Evolutionary conservation across 805 yeast genomes (phyloP), one percentile per base, ranked within the genome.

Genomic region (Candida tallmaniae): DNA sequence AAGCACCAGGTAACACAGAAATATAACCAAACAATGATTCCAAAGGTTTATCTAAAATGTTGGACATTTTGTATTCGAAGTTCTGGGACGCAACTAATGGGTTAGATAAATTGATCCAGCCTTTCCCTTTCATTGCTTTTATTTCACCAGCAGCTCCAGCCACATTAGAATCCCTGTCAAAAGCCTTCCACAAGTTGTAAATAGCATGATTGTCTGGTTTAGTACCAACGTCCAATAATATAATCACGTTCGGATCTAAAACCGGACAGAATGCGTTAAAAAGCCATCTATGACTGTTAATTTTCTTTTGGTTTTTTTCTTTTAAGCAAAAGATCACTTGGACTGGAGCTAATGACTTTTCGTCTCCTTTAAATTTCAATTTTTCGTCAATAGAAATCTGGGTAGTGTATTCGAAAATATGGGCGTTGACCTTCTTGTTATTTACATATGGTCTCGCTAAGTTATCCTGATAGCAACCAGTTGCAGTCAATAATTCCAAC

Each of bases 101-200:
- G 57, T 90, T 90, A 15, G 85, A 56, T 41, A 93, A 65, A 44
- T 89, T 86, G 16, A 64, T 50, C 75, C 97, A 87, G 19, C 79
- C 83, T 48, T 79, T 83, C 28, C 98, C 99, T 50, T 87, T 88
- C 85, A 90, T 82, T 0, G 97, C 87, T 42, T 83, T 83, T 53
- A 93, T 89, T 58, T 93, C 97, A 42, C 99, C 99, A 10, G 97
- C 97, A 1, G 96, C 98, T 43, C 99, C 99, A 0, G 96, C 99
- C 34, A 93, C 96, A 50, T 90, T 89, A 1, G 97, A 88, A 54
- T 93, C 97, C 47, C 79, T 74, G 58, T 93, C 98, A 58, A 93
- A 93, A 0, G 96, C 95, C 59, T 93, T 93, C 99, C 99, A 93
- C 40, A 93, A 67, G 48, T 90, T 93, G 52, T 93, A 94, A 17